phyloP scores from a whole-genome alignment of 768 basidiomycete genomes.

The Termitomyces sp. region DNA sequence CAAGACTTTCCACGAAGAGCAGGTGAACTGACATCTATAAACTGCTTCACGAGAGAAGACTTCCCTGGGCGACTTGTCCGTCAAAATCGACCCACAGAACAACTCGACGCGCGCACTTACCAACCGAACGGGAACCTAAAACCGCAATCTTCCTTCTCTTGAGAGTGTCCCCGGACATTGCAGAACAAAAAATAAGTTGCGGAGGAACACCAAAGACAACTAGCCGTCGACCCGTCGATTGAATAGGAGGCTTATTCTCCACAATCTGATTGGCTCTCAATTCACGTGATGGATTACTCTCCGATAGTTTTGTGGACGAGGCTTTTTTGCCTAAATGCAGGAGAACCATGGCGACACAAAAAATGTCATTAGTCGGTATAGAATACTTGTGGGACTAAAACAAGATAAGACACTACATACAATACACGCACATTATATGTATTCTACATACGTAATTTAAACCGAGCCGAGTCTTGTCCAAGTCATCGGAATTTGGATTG shows the following conservation, averaged over 20 bases:
- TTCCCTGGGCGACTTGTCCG: constrained; percentile 56
- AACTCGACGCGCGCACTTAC: constrained; percentile 37
- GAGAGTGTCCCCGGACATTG: constrained; percentile 30
- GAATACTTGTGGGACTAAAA: neutral
- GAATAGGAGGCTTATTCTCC: constrained; percentile 5
- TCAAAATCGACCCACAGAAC: neutral
- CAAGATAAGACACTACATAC: constrained; percentile 4
- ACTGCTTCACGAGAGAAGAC: constrained; percentile 91
- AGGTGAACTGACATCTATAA: constrained; percentile 54
- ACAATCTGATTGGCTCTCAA: constrained; percentile 11
- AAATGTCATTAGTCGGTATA: neutral
- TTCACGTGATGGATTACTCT: constrained; percentile 6
- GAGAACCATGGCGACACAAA: neutral
- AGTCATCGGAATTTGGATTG: neutral
- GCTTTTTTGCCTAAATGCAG: neutral
- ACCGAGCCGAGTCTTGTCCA: neutral
- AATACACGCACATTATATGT: constrained; percentile 4
- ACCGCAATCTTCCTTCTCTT: constrained; percentile 89
- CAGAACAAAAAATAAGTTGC: constrained; percentile 3
- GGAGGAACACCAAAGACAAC: constrained; percentile 8
- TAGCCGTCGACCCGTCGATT: neutral
- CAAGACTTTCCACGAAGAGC: neutral
- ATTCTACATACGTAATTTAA: constrained; percentile 7
- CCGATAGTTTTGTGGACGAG: neutral
- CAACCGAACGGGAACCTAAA: constrained; percentile 85